These are phyloP conservation scores for Daldinia grandis DNA, from an alignment of 495 filamentous ascomycete genomes.

Conservation along the genomic window DNA sequence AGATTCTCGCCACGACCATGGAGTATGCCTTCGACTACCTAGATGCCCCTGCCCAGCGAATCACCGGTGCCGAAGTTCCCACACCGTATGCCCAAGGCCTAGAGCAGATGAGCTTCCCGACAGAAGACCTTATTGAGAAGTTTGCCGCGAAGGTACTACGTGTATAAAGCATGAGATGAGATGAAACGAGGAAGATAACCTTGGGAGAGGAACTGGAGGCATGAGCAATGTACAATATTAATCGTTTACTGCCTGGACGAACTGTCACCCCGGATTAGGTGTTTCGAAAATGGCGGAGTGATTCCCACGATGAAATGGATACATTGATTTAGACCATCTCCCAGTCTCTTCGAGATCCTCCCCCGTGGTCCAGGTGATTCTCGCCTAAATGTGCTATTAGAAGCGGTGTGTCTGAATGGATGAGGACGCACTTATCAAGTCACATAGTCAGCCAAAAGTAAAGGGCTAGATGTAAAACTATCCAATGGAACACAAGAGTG, in stretches of 20 bases:
- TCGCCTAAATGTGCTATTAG: not conserved
- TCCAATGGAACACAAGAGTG: not conserved
- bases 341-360: not conserved
- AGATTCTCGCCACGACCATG: slow-evolving; percentile 93
- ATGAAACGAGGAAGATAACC: slow-evolving; percentile 2
- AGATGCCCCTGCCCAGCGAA: slow-evolving; percentile 87
- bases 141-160: slow-evolving; percentile 85
- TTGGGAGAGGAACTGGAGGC: slow-evolving; percentile 26
- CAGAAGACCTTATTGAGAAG: slow-evolving; percentile 80
- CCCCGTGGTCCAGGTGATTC: not conserved
- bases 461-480: not conserved
- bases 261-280: slow-evolving; percentile 21
- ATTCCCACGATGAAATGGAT: slow-evolving; percentile 23
- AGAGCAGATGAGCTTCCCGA: slow-evolving; percentile 92
- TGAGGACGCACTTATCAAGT: not conserved
- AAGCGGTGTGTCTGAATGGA: not conserved
- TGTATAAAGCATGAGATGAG: slow-evolving; percentile 58
- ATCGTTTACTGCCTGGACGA: slow-evolving; percentile 35
- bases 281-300: slow-evolving; percentile 36
- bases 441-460: not conserved
- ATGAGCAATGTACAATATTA: slow-evolving; percentile 43
- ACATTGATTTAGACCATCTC: slow-evolving; percentile 22
- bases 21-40: slow-evolving; percentile 99
- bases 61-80: slow-evolving; percentile 95
- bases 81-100: slow-evolving; percentile 90